Conservation (phyloP, 2,329 filamentous ascomycete species). For the Sarocladium brachiariae region DNA sequence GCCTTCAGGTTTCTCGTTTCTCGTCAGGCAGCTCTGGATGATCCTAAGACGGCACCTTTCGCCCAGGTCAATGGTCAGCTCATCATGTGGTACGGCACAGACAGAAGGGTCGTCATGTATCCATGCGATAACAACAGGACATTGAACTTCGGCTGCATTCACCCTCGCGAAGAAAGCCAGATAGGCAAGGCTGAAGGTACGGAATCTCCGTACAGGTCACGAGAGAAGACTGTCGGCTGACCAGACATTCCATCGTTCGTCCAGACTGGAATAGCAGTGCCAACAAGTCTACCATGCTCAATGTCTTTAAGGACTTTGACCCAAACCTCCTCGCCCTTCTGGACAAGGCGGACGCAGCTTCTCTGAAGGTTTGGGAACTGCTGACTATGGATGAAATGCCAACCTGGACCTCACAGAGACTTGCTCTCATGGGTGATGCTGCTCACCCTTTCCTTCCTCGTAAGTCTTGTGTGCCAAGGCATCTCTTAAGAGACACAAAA, state of each 20-base stretch:
- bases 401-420: constrained; percentile 35
- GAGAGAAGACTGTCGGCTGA: too few relatives aligned
- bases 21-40: constrained; percentile 19
- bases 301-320: constrained; percentile 9
- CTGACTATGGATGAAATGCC: constrained; percentile 26
- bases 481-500: too few relatives aligned
- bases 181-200: constrained; percentile 19
- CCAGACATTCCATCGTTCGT: too few relatives aligned
- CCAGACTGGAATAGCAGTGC: background rate
- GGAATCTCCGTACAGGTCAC: too few relatives aligned
- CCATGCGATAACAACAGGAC: constrained; percentile 25
- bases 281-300: constrained; percentile 14
- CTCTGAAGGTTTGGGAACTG: constrained; percentile 26
- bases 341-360: constrained; percentile 26
- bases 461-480: background rate
- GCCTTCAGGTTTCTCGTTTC: constrained; percentile 31
- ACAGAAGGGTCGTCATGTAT: constrained; percentile 25
- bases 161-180: constrained; percentile 20
- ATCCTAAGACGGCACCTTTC: constrained; percentile 24
- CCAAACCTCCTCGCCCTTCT: background rate
- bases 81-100: constrained; percentile 16
- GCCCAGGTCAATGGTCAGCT: constrained; percentile 21
- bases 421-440: constrained; percentile 55
- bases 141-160: constrained; percentile 28
- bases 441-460: constrained; percentile 59